Percentiles rank a stretch among this genome's conserved stretches.
These are phyloP conservation scores for Stachybotrys chartarum DNA, from an alignment of 2,329 filamentous ascomycete genomes.

Conservation along the genomic window DNA sequence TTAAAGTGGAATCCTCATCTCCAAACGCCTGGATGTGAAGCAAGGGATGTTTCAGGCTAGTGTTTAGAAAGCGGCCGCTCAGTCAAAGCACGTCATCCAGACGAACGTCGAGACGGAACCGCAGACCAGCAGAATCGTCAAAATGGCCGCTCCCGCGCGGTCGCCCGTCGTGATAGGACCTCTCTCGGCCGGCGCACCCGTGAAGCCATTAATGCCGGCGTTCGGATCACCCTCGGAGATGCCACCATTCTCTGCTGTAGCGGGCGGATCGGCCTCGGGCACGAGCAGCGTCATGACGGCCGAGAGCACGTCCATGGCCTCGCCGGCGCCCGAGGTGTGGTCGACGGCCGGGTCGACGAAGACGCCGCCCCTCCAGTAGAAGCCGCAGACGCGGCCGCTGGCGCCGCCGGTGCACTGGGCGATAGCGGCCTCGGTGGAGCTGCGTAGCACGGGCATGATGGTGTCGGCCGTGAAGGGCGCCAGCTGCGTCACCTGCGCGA, in stretches of 20 bases:
- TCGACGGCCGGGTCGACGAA: constrained; percentile 41
- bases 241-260: constrained; percentile 42
- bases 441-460: constrained; percentile 51
- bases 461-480: constrained; percentile 48
- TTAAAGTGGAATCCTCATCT: background rate
- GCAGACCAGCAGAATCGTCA: constrained; percentile 37
- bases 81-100: constrained; percentile 40
- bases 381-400: constrained; percentile 54
- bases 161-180: constrained; percentile 35
- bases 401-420: constrained; percentile 54
- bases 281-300: constrained; percentile 45
- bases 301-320: constrained; percentile 51
- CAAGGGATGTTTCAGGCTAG: too few species aligned
- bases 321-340: constrained; percentile 49
- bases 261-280: constrained; percentile 28
- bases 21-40: background rate
- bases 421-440: constrained; percentile 52
- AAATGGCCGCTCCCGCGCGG: constrained; percentile 39
- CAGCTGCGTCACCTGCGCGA: constrained; percentile 53
- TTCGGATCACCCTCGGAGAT: constrained; percentile 35
- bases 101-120: constrained; percentile 35
- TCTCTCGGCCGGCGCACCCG: constrained; percentile 12
- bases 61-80: background rate
- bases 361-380: constrained; percentile 48
- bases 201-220: constrained; percentile 27